These are phyloP conservation scores for Leptomonas seymouri DNA, from an alignment of 208 protist genomes.

Conservation along the genomic window DNA sequence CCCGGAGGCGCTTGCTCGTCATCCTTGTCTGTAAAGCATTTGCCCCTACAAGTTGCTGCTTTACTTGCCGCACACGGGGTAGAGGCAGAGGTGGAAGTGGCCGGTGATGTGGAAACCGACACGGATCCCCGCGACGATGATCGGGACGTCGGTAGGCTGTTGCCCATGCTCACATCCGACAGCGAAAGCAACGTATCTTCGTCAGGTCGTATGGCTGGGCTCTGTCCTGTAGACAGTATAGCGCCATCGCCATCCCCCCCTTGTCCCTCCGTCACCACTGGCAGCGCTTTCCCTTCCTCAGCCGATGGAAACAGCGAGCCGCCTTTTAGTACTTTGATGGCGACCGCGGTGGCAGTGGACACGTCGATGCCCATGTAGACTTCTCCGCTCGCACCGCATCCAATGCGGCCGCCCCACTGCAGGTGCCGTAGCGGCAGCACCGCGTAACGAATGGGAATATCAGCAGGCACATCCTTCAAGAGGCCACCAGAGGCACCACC, in stretches of 20 bases:
- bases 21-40: neutral
- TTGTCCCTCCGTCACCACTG: neutral
- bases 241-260: neutral
- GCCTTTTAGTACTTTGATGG: conserved; percentile 77
- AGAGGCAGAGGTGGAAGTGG: neutral
- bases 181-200: conserved; percentile 16
- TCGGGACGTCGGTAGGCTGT: neutral
- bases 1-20: conserved; percentile 3
- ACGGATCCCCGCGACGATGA: conserved; percentile 1
- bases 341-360: conserved; percentile 50
- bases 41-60: neutral
- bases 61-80: neutral
- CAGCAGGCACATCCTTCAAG: conserved; percentile 25
- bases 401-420: conserved; percentile 69
- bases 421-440: conserved; percentile 52
- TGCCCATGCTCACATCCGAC: conserved; percentile 16
- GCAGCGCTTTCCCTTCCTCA: neutral
- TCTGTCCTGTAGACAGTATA: neutral
- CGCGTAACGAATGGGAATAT: conserved; percentile 40
- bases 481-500: conserved; percentile 1
- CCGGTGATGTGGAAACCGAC: neutral
- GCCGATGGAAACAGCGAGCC: conserved; percentile 25
- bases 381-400: conserved; percentile 54
- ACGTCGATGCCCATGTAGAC: conserved; percentile 81
- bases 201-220: neutral